Base-by-base conservation (phyloP, 805 yeast species). In the Pichia californica region DNA sequence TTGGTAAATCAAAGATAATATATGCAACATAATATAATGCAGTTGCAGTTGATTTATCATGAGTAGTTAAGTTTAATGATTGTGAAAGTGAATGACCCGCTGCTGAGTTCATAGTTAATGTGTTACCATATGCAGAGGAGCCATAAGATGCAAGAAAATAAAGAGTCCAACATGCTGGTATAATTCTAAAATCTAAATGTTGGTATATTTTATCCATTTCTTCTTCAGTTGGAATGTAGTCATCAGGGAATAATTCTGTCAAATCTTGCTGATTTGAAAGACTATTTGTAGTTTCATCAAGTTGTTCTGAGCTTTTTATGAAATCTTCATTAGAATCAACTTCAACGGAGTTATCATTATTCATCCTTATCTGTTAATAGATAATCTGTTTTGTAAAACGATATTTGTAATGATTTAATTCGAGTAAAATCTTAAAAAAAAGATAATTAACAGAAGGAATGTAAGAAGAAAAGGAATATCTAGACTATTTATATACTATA, bases 21-120 rank as follows among this genome's bases (percentile, higher is more conserved):
- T 76, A 85, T 5, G 89, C 95, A 15, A 87, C 95, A 54, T 77
- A 85, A 67, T 83, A 81, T 33, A 87, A 68, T 0, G 95, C 93
- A 18, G 84, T 78, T 3, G 95, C 94, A 2, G 82, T 75, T 3
- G 89, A 76, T 1, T 74, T 71, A 49, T 84, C 76, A 42, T 81
- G 77, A 2, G 79, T 18, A 1, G 72, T 68, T 45, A 84, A 67
- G 0, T 66, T 52, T 27, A 86, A 69, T 8, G 74, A 58, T 48
- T 71, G 77, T 1, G 55, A 54, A 45, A 85, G 61, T 0, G 93
- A 82, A 53, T 86, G 88, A 8, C 79, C 78, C 27, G 58, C 62
- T 21, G 66, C 72, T 27, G 58, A 54, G 63, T 86, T 86, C 95
- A 86, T 86, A 7, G 95, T 86, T 46, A 86, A 68, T 0, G 95